Evolutionary conservation across 1,284 basidiomycete species (phyloP), one percentile per base, ranked within the genome.

Genomic region (Tilletiopsis washingtonensis): DNA sequence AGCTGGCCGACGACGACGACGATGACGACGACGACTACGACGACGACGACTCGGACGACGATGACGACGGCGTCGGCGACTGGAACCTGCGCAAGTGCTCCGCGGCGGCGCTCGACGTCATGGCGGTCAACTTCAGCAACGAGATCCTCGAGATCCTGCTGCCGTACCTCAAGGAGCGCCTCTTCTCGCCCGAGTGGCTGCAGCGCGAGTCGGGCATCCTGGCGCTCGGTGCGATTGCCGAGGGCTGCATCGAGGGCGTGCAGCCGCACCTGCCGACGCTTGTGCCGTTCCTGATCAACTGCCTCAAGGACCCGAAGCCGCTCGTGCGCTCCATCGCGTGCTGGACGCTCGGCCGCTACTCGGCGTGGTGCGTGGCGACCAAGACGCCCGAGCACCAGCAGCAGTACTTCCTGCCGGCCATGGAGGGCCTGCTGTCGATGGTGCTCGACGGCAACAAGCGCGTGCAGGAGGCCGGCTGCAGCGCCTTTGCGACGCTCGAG

Each of bases 31-130:
- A 85, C 19, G 85, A 90, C 53, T 85, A 90, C 51, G 82, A 89
- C 61, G 80, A 86, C 45, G 86, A 93, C 56, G 86, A 88, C 50
- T 87, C 91, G 36, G 88, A 91, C 55, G 90, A 91, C 62, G 90
- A 91, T 7, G 93, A 98, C 58, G 93, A 97, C 68, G 87, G 88
- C 77, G 84, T 87, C n/a, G 91, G 90, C 7, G 91, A 97, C 74
- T 99, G 94, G 94, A 98, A 98, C 75, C 78, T 98, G 57, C 81
- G 94, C 60, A 99, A 99, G 77, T 99, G 94, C 73, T 90, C 90
- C 1, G 94, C 94, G 0, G 94, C 94, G 0, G 94, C 94, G 1
- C 79, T 99, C 52, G 94, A 99, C 74, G 93, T 99, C 17, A 82
- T 98, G 59, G 91, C 91, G 1, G 89, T 97, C 24, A 83, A 88